phyloP scores from a whole-genome alignment of 495 filamentous ascomycete species.

The Penicillium desertorum region DNA sequence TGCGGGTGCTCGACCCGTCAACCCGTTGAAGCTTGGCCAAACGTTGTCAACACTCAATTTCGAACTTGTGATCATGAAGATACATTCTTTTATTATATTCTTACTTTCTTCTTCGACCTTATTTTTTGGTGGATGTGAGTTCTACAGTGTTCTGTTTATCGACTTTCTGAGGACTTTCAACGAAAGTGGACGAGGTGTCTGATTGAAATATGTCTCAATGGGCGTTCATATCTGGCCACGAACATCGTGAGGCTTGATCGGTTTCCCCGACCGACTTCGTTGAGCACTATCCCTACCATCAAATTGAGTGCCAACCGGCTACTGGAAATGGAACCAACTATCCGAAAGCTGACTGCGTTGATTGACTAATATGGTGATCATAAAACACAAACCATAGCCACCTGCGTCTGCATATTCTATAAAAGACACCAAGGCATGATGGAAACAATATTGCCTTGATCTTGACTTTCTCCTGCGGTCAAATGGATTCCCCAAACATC shows the following conservation, averaged over 20 bases:
- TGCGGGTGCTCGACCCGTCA: too few relatives aligned
- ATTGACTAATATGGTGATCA: neutral
- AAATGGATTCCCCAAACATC: too few relatives aligned
- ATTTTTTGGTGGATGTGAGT: neutral
- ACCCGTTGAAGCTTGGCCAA: too few relatives aligned
- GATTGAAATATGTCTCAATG: constrained; percentile 8
- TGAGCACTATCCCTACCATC: constrained; percentile 4
- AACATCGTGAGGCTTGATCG: constrained; percentile 11
- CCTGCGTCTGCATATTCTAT: constrained; percentile 4
- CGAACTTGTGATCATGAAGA: constrained; percentile 4
- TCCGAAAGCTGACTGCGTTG: neutral
- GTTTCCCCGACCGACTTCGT: constrained; percentile 1
- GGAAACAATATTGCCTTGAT: neutral
- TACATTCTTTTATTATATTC: neutral
- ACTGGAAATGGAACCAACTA: neutral
- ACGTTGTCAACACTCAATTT: constrained; percentile 11
- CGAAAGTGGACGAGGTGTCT: constrained; percentile 9
- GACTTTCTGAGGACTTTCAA: constrained; percentile 2
- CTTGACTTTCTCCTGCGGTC: too few relatives aligned
- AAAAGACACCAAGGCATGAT: neutral
- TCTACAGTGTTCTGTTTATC: constrained; percentile 1
- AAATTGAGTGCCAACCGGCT: neutral
- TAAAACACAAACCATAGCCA: neutral
- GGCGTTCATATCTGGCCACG: constrained; percentile 4
- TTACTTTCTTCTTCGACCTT: neutral